Conservation (phyloP, 768 basidiomycete species). For the Sistotremastrum suecicum region DNA sequence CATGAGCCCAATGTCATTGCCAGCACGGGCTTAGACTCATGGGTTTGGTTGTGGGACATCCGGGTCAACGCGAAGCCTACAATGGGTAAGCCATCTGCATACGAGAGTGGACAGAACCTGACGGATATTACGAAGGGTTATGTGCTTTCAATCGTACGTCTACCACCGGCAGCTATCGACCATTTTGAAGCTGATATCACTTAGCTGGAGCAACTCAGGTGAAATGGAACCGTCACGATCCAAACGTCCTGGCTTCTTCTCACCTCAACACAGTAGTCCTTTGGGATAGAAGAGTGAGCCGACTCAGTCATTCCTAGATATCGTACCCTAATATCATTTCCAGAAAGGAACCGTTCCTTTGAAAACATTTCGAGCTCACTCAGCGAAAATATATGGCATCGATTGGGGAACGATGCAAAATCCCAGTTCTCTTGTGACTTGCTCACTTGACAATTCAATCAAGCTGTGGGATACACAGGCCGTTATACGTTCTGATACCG, state of each 20-base stretch:
- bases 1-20: slow-evolving; percentile 73
- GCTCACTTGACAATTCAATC: slow-evolving; percentile 31
- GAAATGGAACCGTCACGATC: slow-evolving; percentile 89
- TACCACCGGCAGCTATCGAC: background rate
- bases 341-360: slow-evolving; percentile 85
- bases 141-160: slow-evolving; percentile 41
- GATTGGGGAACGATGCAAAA: slow-evolving; percentile 72
- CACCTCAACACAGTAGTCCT: slow-evolving; percentile 79
- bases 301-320: background rate
- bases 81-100: slow-evolving; percentile 29
- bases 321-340: background rate
- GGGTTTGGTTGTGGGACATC: slow-evolving; percentile 92
- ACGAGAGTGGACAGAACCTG: background rate
- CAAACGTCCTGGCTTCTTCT: slow-evolving; percentile 77
- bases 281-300: slow-evolving; percentile 83
- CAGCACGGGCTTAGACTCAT: slow-evolving; percentile 87
- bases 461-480: slow-evolving; percentile 29
- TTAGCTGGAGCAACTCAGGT: slow-evolving; percentile 84
- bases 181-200: background rate
- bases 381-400: slow-evolving; percentile 92
- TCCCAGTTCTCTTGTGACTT: slow-evolving; percentile 47
- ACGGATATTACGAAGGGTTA: slow-evolving; percentile 25
- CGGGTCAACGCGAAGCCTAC: slow-evolving; percentile 55
- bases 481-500: slow-evolving; percentile 1
- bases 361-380: slow-evolving; percentile 62